phyloP scores from a whole-genome alignment of 306 rosid genomes.

The Rosa rugosa region DNA sequence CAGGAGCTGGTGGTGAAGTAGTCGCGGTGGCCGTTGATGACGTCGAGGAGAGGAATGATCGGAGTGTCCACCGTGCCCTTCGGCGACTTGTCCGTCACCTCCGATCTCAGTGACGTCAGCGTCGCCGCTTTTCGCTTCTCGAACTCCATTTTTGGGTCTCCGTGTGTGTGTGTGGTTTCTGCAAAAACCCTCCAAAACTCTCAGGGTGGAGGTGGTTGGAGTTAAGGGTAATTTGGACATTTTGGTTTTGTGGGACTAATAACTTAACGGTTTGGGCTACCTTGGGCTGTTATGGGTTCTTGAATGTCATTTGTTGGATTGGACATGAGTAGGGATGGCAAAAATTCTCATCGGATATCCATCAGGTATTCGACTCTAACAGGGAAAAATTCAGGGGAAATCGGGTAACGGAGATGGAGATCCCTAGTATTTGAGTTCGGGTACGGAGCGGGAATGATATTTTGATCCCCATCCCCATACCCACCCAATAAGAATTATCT shows the following conservation, averaged over 20 bases:
- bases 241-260: too few species aligned
- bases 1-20: constrained; percentile 96
- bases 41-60: constrained; percentile 69
- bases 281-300: neutral
- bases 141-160: constrained; percentile 48
- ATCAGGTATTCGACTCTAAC: too few species aligned
- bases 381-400: too few species aligned
- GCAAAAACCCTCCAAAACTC: neutral
- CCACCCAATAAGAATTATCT: too few species aligned
- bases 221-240: neutral
- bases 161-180: neutral
- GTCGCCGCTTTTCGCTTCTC: constrained; percentile 74
- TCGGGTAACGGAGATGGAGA: too few species aligned
- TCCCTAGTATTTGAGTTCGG: too few species aligned
- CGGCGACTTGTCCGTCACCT: constrained; percentile 73
- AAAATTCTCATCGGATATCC: too few species aligned
- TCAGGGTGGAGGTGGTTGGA: neutral
- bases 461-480: too few species aligned
- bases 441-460: too few species aligned
- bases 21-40: constrained; percentile 58
- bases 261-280: too few species aligned
- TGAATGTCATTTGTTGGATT: too few species aligned
- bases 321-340: too few species aligned
- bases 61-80: constrained; percentile 77
- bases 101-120: constrained; percentile 54